These are phyloP conservation scores for Isoetes taiwanensis DNA, from an alignment of 75 land plant genomes.

Conservation along the genomic window DNA sequence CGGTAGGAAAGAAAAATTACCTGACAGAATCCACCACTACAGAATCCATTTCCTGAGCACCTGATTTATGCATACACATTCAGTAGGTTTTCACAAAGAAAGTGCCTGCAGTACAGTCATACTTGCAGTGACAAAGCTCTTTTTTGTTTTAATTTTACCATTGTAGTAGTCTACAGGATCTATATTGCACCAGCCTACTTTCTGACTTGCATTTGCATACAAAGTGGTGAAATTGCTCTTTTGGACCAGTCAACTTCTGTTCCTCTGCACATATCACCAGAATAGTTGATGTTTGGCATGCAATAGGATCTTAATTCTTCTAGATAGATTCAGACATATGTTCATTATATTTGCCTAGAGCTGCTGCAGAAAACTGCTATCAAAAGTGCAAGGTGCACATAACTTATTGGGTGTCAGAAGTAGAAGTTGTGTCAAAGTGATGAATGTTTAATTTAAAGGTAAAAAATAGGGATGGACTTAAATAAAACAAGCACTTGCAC, in stretches of 20 bases:
- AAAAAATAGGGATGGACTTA: too few species aligned
- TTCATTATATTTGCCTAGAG: too few species aligned
- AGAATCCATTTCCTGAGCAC: slow-evolving; percentile 71
- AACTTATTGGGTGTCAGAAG: too few species aligned
- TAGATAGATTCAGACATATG: too few species aligned
- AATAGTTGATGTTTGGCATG: too few species aligned
- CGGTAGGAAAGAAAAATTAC: slow-evolving; percentile 26
- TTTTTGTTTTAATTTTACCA: slow-evolving; percentile 40
- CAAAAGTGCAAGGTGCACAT: too few species aligned
- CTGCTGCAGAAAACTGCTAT: too few species aligned
- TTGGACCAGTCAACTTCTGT: slow-evolving; percentile 51
- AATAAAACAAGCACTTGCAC: too few species aligned
- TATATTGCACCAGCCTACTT: slow-evolving; percentile 81
- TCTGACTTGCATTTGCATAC: slow-evolving; percentile 44
- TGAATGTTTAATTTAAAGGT: too few species aligned
- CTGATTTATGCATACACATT: slow-evolving; percentile 65
- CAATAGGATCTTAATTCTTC: too few species aligned
- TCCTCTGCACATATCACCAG: too few species aligned
- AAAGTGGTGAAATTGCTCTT: slow-evolving; percentile 47
- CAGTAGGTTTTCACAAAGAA: slow-evolving; percentile 66
- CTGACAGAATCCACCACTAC: slow-evolving; percentile 83
- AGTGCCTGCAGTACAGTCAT: slow-evolving; percentile 52
- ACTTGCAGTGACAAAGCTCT: slow-evolving; percentile 76
- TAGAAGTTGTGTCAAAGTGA: too few species aligned
- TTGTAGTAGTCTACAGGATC: slow-evolving; percentile 54